Conservation (phyloP, 208 protist species). For the Trypanosomatidae sp. region DNA sequence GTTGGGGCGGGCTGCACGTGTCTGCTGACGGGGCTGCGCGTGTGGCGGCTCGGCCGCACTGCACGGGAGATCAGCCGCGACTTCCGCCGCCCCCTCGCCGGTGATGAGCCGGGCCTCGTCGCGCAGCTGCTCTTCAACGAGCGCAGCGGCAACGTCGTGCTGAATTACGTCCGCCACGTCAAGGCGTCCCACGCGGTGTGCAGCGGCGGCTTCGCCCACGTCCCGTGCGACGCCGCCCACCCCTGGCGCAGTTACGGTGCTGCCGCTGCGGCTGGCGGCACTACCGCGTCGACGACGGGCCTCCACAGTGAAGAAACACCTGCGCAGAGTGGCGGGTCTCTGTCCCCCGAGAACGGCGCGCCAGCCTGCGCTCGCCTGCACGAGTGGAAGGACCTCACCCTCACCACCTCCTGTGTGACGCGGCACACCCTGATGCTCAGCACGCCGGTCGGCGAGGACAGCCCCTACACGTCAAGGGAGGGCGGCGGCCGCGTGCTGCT, state of each 20-base stretch:
- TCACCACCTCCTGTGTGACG: constrained; percentile 28
- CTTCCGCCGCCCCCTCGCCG: constrained; percentile 54
- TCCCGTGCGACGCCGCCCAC: constrained; percentile 38
- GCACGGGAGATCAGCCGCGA: constrained; percentile 76
- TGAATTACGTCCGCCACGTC: constrained; percentile 61
- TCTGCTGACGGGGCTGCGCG: constrained; percentile 73
- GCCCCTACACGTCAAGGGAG: constrained; percentile 28
- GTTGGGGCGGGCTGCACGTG: constrained; percentile 76
- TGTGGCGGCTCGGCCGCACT: constrained; percentile 69
- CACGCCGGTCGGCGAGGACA: constrained; percentile 23
- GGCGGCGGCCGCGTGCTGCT: constrained; percentile 36
- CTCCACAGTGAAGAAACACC: not conserved
- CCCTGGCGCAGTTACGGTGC: constrained; percentile 30
- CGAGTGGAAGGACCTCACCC: constrained; percentile 42
- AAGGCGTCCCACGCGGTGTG: constrained; percentile 58
- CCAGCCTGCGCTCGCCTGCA: constrained; percentile 30
- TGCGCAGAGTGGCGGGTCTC: not conserved
- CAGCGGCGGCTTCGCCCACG: constrained; percentile 41
- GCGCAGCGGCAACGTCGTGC: constrained; percentile 78
- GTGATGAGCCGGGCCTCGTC: constrained; percentile 75
- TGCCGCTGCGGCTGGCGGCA: not conserved
- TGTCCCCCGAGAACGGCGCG: constrained; percentile 11
- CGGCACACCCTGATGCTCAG: constrained; percentile 29
- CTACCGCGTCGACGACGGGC: not conserved
- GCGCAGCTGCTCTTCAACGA: constrained; percentile 85